phyloP scores from a whole-genome alignment of 139 green algal species.

The Monoraphidium neglectum region DNA sequence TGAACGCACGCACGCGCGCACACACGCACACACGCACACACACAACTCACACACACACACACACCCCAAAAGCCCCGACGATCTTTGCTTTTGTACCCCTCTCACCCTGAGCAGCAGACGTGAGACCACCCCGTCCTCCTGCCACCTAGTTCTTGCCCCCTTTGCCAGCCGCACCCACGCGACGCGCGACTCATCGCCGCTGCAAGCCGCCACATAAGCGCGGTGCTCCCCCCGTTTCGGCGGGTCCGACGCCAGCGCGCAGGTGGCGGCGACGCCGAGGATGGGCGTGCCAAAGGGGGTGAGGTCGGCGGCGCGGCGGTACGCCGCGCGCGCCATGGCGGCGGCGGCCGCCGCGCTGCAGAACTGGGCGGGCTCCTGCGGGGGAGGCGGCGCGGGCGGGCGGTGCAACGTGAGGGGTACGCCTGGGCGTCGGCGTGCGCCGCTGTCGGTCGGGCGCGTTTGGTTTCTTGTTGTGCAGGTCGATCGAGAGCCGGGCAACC shows the following conservation, averaged over 20 bases:
- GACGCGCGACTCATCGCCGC: conserved; percentile 11
- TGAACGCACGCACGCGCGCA: no score
- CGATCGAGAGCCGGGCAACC: no score
- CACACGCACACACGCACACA: no score
- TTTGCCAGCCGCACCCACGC: conserved; percentile 62
- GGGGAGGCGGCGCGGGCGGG: not conserved
- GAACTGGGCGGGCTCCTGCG: conserved; percentile 49
- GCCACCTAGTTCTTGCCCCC: conserved; percentile 47
- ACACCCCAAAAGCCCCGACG: no score
- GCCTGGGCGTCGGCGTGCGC: no score
- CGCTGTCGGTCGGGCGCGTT: no score
- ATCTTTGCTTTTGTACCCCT: no score
- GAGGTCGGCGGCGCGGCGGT: conserved; percentile 59
- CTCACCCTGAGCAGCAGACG: conserved; percentile 54
- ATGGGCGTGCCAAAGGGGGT: conserved; percentile 56
- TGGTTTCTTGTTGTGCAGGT: no score
- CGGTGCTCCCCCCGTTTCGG: conserved; percentile 73
- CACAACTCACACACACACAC: no score
- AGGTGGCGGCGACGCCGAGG: conserved; percentile 71
- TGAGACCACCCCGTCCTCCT: conserved; percentile 66
- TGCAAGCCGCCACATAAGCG: conserved; percentile 54
- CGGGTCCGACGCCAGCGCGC: conserved; percentile 70
- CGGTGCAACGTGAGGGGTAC: not conserved
- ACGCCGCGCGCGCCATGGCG: conserved; percentile 69
- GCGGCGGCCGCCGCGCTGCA: conserved; percentile 50